A percentile compares a stretch with the other conserved stretches of the same genome.
These are phyloP conservation scores for Colletotrichum sp. DNA, from an alignment of 2,329 filamentous ascomycete species.

Conservation along the genomic window DNA sequence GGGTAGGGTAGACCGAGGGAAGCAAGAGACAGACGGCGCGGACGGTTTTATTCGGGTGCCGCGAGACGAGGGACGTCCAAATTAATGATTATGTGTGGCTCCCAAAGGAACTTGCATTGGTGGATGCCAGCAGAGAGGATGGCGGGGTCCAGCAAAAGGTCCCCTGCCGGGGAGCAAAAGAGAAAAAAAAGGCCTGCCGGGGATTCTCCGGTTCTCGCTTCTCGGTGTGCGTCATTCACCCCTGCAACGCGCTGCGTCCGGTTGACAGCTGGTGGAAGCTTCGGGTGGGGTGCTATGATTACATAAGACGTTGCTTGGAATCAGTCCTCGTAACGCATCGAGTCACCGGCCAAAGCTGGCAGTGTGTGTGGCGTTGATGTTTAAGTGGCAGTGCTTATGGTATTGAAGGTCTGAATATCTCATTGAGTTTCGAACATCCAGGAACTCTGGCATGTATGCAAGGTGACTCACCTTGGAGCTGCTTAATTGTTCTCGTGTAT, in stretches of 20 bases:
- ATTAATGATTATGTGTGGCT: slow-evolving; percentile 20
- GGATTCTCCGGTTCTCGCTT: slow-evolving; percentile 1
- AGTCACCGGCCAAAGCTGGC: background rate
- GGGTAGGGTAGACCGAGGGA: background rate
- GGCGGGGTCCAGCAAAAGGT: background rate
- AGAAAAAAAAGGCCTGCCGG: background rate
- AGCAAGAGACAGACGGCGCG: background rate
- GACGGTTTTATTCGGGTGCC: background rate
- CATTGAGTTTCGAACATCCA: background rate
- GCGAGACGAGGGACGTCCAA: slow-evolving; percentile 11
- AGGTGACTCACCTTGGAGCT: background rate
- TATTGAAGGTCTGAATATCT: background rate
- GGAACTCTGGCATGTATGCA: background rate
- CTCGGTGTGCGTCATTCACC: slow-evolving; percentile 20
- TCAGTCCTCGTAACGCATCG: background rate
- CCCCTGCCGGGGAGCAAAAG: background rate
- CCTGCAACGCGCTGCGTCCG: background rate
- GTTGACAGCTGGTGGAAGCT: background rate
- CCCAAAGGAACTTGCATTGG: slow-evolving; percentile 6
- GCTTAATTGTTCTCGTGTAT: background rate
- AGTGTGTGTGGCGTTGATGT: background rate
- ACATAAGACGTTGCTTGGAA: background rate
- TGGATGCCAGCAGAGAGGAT: background rate
- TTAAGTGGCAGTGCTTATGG: background rate
- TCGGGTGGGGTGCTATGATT: background rate